These are phyloP conservation scores for Penicillium longicatenatum DNA, from an alignment of 495 filamentous ascomycete species.

Conservation along the genomic window DNA sequence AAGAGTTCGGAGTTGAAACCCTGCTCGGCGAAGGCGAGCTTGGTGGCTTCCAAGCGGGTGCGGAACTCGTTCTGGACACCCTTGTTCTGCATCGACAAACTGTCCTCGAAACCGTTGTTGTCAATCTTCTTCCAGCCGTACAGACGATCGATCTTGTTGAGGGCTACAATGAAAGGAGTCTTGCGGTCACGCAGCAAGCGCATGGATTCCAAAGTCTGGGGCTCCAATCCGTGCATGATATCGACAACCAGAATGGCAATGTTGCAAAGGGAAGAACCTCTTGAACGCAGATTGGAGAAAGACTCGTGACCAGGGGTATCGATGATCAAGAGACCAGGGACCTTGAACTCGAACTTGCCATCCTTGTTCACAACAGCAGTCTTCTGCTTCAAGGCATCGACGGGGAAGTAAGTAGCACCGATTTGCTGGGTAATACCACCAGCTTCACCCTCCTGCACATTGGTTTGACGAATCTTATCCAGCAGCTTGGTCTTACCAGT, in stretches of 20 bases:
- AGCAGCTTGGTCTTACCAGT: slow-evolving; percentile 99
- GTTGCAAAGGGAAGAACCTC: slow-evolving; percentile 97
- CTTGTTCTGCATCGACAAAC: slow-evolving; percentile 86
- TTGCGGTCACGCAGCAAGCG: slow-evolving; percentile 86
- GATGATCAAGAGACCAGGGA: slow-evolving; percentile 94
- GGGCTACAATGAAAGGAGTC: slow-evolving; percentile 97
- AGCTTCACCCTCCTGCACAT: slow-evolving; percentile 98
- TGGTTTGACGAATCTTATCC: slow-evolving; percentile 98
- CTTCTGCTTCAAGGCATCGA: slow-evolving; percentile 89
- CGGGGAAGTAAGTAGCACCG: slow-evolving; percentile 98
- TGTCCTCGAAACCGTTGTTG: slow-evolving; percentile 97
- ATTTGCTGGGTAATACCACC: slow-evolving; percentile 99
- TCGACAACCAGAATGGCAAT: slow-evolving; percentile 99
- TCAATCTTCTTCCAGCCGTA: slow-evolving; percentile 97
- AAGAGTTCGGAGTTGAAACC: slow-evolving; percentile 97
- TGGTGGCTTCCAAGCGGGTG: slow-evolving; percentile 86
- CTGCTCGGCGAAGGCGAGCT: slow-evolving; percentile 91
- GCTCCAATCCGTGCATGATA: slow-evolving; percentile 99
- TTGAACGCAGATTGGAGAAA: slow-evolving; percentile 95
- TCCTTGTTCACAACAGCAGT: slow-evolving; percentile 91
- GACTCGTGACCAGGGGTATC: slow-evolving; percentile 99
- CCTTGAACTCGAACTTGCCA: slow-evolving; percentile 91
- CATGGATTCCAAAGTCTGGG: slow-evolving; percentile 98
- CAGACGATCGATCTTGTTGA: slow-evolving; percentile 99
- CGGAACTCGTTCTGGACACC: slow-evolving; percentile 93